Evolutionary conservation across 2,329 filamentous ascomycete species (phyloP).

Genomic region (Microcyclospora pomicola): DNA sequence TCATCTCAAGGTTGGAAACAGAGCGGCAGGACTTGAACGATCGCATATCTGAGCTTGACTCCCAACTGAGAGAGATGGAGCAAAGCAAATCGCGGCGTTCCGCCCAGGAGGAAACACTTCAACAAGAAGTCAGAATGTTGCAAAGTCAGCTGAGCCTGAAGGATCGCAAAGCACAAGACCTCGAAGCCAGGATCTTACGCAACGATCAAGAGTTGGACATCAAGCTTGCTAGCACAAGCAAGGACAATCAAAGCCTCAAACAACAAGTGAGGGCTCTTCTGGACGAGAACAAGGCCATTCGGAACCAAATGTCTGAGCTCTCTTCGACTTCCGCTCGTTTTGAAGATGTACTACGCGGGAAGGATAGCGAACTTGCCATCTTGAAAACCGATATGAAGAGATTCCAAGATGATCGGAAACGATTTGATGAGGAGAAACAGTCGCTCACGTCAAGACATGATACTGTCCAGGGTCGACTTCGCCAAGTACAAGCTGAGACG

Average conservation of each 20-base stretch:
- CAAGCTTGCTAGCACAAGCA: slow-evolving; percentile 63
- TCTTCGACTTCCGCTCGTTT: slow-evolving; percentile 89
- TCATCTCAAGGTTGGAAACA: slow-evolving; percentile 73
- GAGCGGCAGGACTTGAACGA: slow-evolving; percentile 66
- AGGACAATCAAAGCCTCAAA: slow-evolving; percentile 63
- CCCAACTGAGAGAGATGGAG: slow-evolving; percentile 56
- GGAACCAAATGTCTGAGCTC: slow-evolving; percentile 72
- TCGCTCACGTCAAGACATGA: slow-evolving; percentile 63
- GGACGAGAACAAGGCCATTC: slow-evolving; percentile 68
- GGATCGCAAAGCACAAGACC: slow-evolving; percentile 75
- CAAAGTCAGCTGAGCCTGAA: slow-evolving; percentile 81
- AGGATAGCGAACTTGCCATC: slow-evolving; percentile 82
- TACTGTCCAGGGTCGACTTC: slow-evolving; percentile 58
- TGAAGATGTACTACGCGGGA: slow-evolving; percentile 81
- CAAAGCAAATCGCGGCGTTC: slow-evolving; percentile 58
- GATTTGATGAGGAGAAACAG: slow-evolving; percentile 65
- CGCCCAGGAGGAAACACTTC: slow-evolving; percentile 60
- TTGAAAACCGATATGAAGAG: slow-evolving; percentile 74
- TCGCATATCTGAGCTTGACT: slow-evolving; percentile 56
- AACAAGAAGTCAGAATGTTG: slow-evolving; percentile 78
- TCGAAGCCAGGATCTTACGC: slow-evolving; percentile 71
- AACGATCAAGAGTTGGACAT: slow-evolving; percentile 80
- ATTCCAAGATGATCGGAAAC: slow-evolving; percentile 64
- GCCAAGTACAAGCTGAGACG: slow-evolving; percentile 75
- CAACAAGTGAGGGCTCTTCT: slow-evolving; percentile 61